Conservation (phyloP, 805 yeast species). For the Saccharomycopsis selenospora region DNA sequence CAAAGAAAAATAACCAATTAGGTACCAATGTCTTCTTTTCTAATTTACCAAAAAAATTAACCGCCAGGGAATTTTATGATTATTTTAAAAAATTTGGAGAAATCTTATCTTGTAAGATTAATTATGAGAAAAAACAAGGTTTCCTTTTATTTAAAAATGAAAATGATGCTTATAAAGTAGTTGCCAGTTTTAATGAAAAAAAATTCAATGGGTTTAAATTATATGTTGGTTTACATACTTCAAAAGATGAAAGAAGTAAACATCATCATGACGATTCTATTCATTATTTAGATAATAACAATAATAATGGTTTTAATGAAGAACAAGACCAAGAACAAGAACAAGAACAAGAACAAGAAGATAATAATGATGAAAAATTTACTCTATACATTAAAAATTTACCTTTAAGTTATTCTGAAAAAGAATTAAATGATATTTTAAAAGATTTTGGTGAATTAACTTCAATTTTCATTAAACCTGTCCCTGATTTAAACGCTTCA, state of each 20-base stretch:
- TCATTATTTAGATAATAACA: no score
- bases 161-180: slow-evolving; percentile 31
- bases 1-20: slow-evolving; percentile 33
- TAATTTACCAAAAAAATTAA: slow-evolving; percentile 33
- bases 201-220: slow-evolving; percentile 28
- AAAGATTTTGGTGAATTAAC: slow-evolving; percentile 29
- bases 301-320: background rate
- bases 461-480: slow-evolving; percentile 30
- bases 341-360: background rate
- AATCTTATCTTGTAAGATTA: slow-evolving; percentile 36
- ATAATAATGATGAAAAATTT: slow-evolving; percentile 11
- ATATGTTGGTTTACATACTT: slow-evolving; percentile 37
- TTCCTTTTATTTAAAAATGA: slow-evolving; percentile 33
- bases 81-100: slow-evolving; percentile 42
- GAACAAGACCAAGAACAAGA: background rate
- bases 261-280: no score
- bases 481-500: slow-evolving; percentile 23
- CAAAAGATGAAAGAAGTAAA: slow-evolving; percentile 18
- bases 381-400: slow-evolving; percentile 31
- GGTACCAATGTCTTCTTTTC: slow-evolving; percentile 48
- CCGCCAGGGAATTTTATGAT: slow-evolving; percentile 43
- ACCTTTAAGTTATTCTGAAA: slow-evolving; percentile 28
- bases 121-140: slow-evolving; percentile 33
- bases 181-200: slow-evolving; percentile 27
- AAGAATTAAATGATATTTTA: slow-evolving; percentile 26